Evolutionary conservation across 495 filamentous ascomycete species (phyloP), one percentile per base, ranked within the genome.

Genomic region (Trichoderma parareesei): DNA sequence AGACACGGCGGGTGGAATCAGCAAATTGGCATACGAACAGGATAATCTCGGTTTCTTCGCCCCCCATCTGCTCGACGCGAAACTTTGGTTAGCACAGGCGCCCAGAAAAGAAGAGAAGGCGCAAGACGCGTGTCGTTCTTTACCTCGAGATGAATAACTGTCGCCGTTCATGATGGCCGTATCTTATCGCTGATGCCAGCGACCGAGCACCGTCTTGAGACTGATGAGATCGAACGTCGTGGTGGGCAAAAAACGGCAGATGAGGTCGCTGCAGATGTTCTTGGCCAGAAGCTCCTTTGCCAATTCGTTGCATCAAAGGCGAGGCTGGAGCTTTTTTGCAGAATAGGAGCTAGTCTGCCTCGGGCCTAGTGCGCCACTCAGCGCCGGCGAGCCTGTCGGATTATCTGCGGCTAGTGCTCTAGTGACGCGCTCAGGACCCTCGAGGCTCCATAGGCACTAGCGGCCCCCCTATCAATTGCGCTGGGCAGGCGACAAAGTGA

Each of bases 81-180:
- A 66, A 70, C 67, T 65, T 49, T 46, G 63, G 37, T 48, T 63
- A 62, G 63, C 38, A 66, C 40, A 27, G 42, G 61, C 64, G 62
- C 66, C 60, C 2, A 27, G 27, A 43, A 61, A 18, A 42, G 38
- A 27, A 6, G 7, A 40, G 33, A 27, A 33, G 16, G 14, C n/a
- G 35, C 20, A 18, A 33, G 38, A 61, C 38, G 53, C 53, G 61
- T 44, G 42, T 70, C 79, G 76, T 27, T 27, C 27, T 27, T 27
- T 79, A 88, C 88, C 89, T 87, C 90, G 87, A 74, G 89, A 85
- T 66, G 89, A 87, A 76, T 93, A 93, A 70, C 79, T 87, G 73
- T 94, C 90, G 72, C 89, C 89, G 88, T 93, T 94, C 91, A 96
- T 96, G 66, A 65, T 87, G 18, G 65, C 20, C 35, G 38, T 62